Base-by-base conservation (phyloP, 176 grass and related monocot species). In the Eragrostis nindensis region DNA sequence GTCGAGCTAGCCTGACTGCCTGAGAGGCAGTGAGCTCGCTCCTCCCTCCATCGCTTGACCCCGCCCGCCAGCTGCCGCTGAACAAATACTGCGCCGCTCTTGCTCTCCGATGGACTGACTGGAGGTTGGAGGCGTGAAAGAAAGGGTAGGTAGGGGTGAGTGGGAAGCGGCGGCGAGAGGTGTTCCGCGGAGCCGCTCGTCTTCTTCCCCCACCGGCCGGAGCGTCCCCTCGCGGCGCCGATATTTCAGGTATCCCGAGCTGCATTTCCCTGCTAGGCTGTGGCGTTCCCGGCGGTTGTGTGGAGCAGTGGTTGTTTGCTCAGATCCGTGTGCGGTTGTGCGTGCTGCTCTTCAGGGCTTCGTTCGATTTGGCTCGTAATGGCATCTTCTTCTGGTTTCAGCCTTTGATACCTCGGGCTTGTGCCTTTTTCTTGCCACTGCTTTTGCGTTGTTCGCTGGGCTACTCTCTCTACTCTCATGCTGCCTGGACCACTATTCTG, bases 321-420 rank as follows among this genome's bases (percentile, higher is more conserved):
- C 70, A 85, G 82, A 89, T 85, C 82, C 76, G 82, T 64, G 71
- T 61, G 76, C 62, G 21, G 17, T 74, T 66, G 68, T 41, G 75
- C 59, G 29, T 54, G 3, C 46, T 75, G 38, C 18, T 11, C 24
- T 21, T 11, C 26, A 1, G 27, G 10, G 21, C 19, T 43, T 27
- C 12, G 17, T 55, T 27, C 19, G 26, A 21, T 16, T 42, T 41
- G 41, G 50, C 26, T 19, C 21, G 1, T 5, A 18, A 53, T 19
- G 45, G 5, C 68, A 61, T 18, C 18, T 29, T n/a, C 62, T 79
- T 26, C 39, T 65, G 38, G 43, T 40, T 53, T 42, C 53, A 44
- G 73, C 74, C n/a, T 38, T 56, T 66, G 54, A 29, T 39, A 32
- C n/a, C 62, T 73, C 24, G 62, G 42, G 14, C 68, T 22, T 52